Conservation (phyloP, 495 filamentous ascomycete species). For the Podospora bellae-mahoneyi region DNA sequence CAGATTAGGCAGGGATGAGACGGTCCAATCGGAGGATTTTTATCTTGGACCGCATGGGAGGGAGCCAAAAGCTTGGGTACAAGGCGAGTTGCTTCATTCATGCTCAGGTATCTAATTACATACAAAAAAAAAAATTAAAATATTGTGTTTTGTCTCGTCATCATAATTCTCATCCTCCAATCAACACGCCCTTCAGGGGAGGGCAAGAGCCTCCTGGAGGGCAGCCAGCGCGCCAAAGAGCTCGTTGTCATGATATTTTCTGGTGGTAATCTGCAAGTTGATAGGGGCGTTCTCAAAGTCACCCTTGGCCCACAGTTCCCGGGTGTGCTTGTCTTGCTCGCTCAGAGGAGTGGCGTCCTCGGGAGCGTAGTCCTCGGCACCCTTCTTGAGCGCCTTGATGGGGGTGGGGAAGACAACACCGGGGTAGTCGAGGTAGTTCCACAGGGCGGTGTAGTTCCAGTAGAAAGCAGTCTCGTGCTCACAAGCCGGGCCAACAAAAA, state of each 20-base stretch:
- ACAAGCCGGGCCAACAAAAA: slow-evolving; percentile 57
- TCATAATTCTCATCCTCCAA: not conserved
- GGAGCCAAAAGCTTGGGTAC: not conserved
- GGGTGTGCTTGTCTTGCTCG: slow-evolving; percentile 13
- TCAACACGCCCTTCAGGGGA: not conserved
- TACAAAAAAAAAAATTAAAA: not conserved
- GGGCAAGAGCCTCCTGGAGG: slow-evolving; percentile 16
- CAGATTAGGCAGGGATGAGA: not conserved
- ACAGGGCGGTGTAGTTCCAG: slow-evolving; percentile 69
- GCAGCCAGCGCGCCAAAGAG: slow-evolving; percentile 16
- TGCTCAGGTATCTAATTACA: not conserved
- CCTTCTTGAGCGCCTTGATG: slow-evolving; percentile 8
- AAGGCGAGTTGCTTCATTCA: not conserved
- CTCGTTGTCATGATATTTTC: slow-evolving; percentile 21
- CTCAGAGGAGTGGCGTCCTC: slow-evolving; percentile 12
- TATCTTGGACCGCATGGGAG: not conserved
- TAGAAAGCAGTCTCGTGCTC: slow-evolving; percentile 59
- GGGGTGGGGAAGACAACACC: slow-evolving; percentile 12
- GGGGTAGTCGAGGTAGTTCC: slow-evolving; percentile 11
- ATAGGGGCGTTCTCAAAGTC: slow-evolving; percentile 23
- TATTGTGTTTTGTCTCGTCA: not conserved
- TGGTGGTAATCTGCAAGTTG: slow-evolving; percentile 17
- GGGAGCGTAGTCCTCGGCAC: slow-evolving; percentile 12
- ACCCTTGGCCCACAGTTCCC: slow-evolving; percentile 20
- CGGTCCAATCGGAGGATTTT: not conserved